Evolutionary conservation across 2,329 filamentous ascomycete genomes (phyloP).

Genomic region (Fusarium tricinctum): DNA sequence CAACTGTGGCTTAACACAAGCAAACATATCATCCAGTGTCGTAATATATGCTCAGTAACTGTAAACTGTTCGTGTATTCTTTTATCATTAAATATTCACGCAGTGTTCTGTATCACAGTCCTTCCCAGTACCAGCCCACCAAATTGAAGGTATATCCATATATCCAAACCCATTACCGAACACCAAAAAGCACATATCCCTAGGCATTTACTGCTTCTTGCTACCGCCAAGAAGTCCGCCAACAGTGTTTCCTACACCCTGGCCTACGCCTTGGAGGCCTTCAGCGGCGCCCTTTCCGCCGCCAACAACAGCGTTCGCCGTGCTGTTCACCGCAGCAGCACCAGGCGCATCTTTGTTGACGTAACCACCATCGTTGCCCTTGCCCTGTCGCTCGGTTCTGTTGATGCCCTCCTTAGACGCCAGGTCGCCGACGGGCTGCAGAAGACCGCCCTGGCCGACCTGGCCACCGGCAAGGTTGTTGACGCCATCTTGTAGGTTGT

Average conservation of each 20-base stretch:
- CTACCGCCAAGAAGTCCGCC: conserved; percentile 55
- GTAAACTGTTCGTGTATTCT: not conserved
- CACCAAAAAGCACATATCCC: conserved; percentile 5
- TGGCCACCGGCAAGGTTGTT: conserved; percentile 73
- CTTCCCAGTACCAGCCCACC: not conserved
- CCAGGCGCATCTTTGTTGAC: conserved; percentile 52
- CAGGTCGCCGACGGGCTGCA: conserved; percentile 73
- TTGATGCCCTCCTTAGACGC: conserved; percentile 75
- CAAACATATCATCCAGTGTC: no score
- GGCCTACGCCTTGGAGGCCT: conserved; percentile 46
- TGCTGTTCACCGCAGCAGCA: conserved; percentile 47
- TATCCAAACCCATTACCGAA: conserved; percentile 11
- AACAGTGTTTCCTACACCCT: conserved; percentile 43
- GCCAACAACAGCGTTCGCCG: conserved; percentile 49
- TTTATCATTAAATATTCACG: conserved; percentile 20
- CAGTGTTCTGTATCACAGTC: not conserved
- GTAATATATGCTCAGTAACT: not conserved
- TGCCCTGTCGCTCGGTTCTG: conserved; percentile 73
- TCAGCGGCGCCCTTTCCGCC: conserved; percentile 54
- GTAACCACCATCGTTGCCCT: conserved; percentile 71
- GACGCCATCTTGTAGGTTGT: conserved; percentile 77
- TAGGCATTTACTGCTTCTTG: conserved; percentile 44
- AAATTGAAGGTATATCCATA: conserved; percentile 14
- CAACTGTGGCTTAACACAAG: no score
- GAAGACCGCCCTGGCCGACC: conserved; percentile 76